These are phyloP conservation scores for Ramaria rubella DNA, from an alignment of 768 basidiomycete genomes.

Conservation along the genomic window DNA sequence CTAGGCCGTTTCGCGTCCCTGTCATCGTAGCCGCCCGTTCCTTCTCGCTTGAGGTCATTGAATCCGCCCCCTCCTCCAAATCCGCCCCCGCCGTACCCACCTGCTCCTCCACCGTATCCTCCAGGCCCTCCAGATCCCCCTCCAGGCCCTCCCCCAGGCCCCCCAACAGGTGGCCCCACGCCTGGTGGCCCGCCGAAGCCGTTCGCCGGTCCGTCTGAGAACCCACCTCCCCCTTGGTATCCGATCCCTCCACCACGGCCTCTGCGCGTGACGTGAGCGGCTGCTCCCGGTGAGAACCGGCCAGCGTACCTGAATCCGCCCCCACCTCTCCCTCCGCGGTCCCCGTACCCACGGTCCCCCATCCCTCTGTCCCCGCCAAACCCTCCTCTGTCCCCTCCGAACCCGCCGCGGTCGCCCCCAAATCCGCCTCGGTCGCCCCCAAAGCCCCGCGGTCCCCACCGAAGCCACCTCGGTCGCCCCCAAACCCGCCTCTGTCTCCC, in stretches of 20 bases:
- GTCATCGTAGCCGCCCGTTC: slow-evolving; percentile 75
- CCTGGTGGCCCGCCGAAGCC: slow-evolving; percentile 41
- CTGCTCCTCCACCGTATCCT: slow-evolving; percentile 28
- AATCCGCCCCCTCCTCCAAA: too few species aligned
- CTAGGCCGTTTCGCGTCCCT: slow-evolving; percentile 76
- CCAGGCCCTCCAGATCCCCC: slow-evolving; percentile 24
- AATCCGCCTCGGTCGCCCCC: slow-evolving; percentile 31
- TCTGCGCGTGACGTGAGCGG: slow-evolving; percentile 32
- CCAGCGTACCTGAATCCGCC: slow-evolving; percentile 46
- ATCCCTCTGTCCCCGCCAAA: slow-evolving; percentile 37
- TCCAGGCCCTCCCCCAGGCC: slow-evolving; percentile 33
- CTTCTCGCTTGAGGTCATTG: slow-evolving; percentile 68
- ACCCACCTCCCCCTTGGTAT: slow-evolving; percentile 55
- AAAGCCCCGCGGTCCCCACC: too few species aligned
- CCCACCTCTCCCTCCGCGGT: slow-evolving; percentile 19
- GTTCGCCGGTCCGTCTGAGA: slow-evolving; percentile 34
- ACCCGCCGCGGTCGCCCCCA: slow-evolving; percentile 20
- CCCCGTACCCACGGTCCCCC: slow-evolving; percentile 30
- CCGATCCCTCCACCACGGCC: slow-evolving; percentile 71
- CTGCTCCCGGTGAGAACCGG: slow-evolving; percentile 11
- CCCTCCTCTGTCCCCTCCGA: slow-evolving; percentile 16
- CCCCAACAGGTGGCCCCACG: slow-evolving; percentile 34
- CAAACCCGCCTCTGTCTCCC: slow-evolving; percentile 19
- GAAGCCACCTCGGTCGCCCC: too few species aligned
- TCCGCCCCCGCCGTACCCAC: slow-evolving; percentile 33